Conservation (phyloP, 2,329 filamentous ascomycete species). For the Dactylella cylindrospora region DNA sequence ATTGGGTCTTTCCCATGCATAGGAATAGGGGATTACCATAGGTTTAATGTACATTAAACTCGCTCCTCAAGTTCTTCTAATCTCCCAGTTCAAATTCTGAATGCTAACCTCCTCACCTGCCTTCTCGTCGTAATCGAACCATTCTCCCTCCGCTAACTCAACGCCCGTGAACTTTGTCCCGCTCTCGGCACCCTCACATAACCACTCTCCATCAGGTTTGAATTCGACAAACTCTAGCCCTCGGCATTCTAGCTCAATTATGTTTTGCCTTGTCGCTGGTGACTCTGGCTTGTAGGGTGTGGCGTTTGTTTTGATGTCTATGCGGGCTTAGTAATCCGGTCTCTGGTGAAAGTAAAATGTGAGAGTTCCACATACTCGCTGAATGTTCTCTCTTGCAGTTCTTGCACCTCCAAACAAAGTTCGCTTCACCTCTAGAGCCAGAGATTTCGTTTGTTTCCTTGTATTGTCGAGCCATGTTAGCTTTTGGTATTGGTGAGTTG, state of each 20-base stretch:
- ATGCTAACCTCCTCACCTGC: conserved; percentile 87
- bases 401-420: conserved; percentile 99
- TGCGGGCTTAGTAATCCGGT: conserved; percentile 58
- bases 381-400: conserved; percentile 69
- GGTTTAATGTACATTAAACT: neutral
- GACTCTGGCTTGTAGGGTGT: conserved; percentile 70
- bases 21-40: neutral
- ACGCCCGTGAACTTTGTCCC: conserved; percentile 77
- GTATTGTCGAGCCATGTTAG: neutral
- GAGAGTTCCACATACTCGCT: conserved; percentile 3
- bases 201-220: conserved; percentile 89
- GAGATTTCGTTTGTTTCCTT: conserved; percentile 89
- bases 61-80: conserved; percentile 65
- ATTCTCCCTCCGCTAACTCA: conserved; percentile 85
- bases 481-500: neutral
- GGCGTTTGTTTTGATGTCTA: conserved; percentile 74
- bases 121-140: conserved; percentile 98
- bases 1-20: neutral
- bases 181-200: conserved; percentile 78
- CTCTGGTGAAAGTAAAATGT: neutral
- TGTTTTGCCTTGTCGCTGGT: conserved; percentile 72
- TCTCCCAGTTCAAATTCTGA: conserved; percentile 83
- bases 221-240: conserved; percentile 91
- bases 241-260: conserved; percentile 90
- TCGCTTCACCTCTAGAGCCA: conserved; percentile 90